Conservation (phyloP, 352 stramenopile genomes). For the Globisporangium heterothallicum region DNA sequence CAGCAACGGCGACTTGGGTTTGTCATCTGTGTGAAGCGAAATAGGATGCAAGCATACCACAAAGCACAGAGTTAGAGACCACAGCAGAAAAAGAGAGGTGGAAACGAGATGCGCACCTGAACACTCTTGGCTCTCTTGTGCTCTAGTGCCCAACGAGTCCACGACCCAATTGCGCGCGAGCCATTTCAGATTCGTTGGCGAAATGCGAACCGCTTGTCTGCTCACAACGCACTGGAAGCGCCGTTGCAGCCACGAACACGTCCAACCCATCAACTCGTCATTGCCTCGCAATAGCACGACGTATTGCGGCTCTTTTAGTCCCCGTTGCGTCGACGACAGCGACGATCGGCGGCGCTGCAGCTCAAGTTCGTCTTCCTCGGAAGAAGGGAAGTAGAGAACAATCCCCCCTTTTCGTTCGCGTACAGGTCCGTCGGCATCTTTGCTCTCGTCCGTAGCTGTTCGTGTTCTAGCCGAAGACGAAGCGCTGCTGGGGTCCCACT, state of each 20-base stretch:
- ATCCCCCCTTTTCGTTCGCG: conserved; percentile 24
- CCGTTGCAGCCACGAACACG: conserved; percentile 61
- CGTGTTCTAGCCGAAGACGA: not conserved
- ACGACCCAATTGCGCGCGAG: conserved; percentile 44
- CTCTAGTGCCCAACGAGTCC: conserved; percentile 30
- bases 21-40: conserved; percentile 12
- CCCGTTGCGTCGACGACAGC: conserved; percentile 16
- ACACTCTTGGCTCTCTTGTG: not conserved
- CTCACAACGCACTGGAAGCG: conserved; percentile 70
- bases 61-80: too few species aligned
- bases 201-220: conserved; percentile 39
- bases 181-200: conserved; percentile 41
- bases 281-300: conserved; percentile 56
- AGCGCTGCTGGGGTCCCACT: too few species aligned
- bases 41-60: not conserved
- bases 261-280: conserved; percentile 43
- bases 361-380: conserved; percentile 23
- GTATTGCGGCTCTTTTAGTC: conserved; percentile 39
- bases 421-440: not conserved
- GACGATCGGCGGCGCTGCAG: conserved; percentile 8
- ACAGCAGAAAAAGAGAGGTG: not conserved
- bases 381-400: conserved; percentile 55
- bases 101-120: not conserved
- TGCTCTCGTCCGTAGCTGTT: not conserved
- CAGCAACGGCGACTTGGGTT: conserved; percentile 28